Conservation (phyloP, 768 basidiomycete genomes). For the Dictyophora rubrovolvata region DNA sequence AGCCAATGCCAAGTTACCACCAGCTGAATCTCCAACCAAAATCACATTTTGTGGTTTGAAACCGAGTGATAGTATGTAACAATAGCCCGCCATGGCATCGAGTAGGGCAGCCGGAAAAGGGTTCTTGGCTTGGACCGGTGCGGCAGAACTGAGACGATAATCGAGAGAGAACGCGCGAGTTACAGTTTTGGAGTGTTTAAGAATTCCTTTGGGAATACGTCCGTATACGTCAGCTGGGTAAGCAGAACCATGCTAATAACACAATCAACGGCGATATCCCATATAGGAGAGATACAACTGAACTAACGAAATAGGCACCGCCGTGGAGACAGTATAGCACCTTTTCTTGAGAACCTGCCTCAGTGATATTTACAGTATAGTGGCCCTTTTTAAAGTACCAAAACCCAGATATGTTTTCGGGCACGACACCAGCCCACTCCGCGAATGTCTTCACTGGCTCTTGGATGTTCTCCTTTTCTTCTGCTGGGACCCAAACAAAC, state of each 20-base stretch:
- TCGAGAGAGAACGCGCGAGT: slow-evolving; percentile 38
- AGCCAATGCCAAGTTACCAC: slow-evolving; percentile 25
- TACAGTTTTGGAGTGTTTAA: slow-evolving; percentile 35
- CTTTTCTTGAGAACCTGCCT: slow-evolving; percentile 38
- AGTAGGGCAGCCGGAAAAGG: slow-evolving; percentile 29
- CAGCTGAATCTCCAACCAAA: slow-evolving; percentile 30
- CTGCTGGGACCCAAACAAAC: slow-evolving; percentile 32
- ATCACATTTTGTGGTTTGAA: slow-evolving; percentile 24
- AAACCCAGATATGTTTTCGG: slow-evolving; percentile 44
- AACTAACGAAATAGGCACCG: slow-evolving; percentile 10
- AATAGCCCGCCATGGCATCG: slow-evolving; percentile 27
- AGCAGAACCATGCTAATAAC: slow-evolving; percentile 26
- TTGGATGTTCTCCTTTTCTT: slow-evolving; percentile 28
- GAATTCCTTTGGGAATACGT: slow-evolving; percentile 33
- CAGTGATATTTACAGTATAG: slow-evolving; percentile 26
- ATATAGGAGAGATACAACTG: neutral
- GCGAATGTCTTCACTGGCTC: slow-evolving; percentile 36
- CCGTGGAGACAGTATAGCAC: slow-evolving; percentile 47
- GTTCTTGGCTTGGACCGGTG: slow-evolving; percentile 12
- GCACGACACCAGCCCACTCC: slow-evolving; percentile 27
- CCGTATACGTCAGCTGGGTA: slow-evolving; percentile 41
- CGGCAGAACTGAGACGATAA: slow-evolving; percentile 24
- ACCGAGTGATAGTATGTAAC: slow-evolving; percentile 24
- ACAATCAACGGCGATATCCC: neutral
- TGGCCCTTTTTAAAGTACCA: slow-evolving; percentile 39